Evolutionary conservation across 495 filamentous ascomycete genomes (phyloP), one percentile per base, ranked within the genome.

Genomic region (Trichoderma parareesei): DNA sequence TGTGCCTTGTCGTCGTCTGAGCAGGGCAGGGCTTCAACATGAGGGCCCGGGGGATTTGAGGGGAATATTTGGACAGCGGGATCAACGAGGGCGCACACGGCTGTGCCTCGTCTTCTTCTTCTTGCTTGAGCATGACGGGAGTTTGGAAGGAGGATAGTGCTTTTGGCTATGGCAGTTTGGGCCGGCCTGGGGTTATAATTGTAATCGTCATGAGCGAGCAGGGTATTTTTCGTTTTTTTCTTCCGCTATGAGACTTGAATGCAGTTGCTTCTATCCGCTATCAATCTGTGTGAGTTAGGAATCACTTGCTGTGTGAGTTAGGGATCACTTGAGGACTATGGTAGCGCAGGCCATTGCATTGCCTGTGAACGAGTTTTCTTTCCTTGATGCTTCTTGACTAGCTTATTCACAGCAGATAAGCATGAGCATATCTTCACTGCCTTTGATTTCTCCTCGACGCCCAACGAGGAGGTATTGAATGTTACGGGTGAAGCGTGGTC

Each of bases 131-230:
- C 53, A 13, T 57, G 44, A 18, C 16, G 53, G 20, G 53, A 13
- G 7, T 57, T 57, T 57, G 53, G 20, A 33, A n/a, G 27, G 53
- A 57, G 53, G 53, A 57, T 14, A 33, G 14, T 10, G 53, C 4
- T 57, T 57, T 57, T 57, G 53, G 53, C 53, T 57, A 57, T 57
- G 53, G 53, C 53, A 57, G 27, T 16, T 33, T 9, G 33, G 11
- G 53, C 53, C 53, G 27, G 53, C 53, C 53, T 57, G 53, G 18
- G 33, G 53, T 10, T 37, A 37, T 57, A 57, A 37, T 57, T 57
- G 53, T 57, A 57, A 57, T 57, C 11, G 27, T 57, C 11, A 35
- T 57, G 27, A 57, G 53, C 53, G 53, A 57, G 53, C 53, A 57
- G 16, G 10, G 35, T 49, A 57, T 37, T 57, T 35, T 35, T 57